Evolutionary conservation across 441 rosid species (phyloP).

Genomic region (Dalechampia spathulata): DNA sequence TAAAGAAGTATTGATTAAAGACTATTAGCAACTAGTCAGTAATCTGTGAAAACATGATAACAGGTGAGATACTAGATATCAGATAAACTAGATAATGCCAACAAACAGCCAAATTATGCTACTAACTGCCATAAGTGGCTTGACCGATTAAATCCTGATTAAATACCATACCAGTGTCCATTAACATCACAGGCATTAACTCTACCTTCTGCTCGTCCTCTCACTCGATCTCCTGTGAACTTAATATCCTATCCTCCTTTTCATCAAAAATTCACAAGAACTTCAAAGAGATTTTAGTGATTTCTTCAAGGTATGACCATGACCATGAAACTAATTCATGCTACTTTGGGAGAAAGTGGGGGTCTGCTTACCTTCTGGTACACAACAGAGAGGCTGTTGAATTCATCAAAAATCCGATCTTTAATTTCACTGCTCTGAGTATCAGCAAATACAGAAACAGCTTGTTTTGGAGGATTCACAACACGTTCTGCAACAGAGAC

Average conservation of each 20-base stretch:
- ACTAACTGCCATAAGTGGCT: too few relatives aligned
- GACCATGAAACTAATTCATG: neutral
- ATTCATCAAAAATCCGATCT: constrained; percentile 96
- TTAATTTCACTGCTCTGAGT: constrained; percentile 95
- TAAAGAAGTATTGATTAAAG: neutral
- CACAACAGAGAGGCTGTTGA: constrained; percentile 87
- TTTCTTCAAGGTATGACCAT: neutral
- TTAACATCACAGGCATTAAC: too few relatives aligned
- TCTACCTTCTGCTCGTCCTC: too few relatives aligned
- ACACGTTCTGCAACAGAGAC: constrained; percentile 74
- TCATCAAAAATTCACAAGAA: neutral
- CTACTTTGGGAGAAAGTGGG: neutral
- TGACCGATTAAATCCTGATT: too few relatives aligned
- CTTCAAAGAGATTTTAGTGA: neutral
- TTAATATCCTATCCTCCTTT: neutral
- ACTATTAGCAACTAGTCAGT: neutral
- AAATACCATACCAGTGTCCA: too few relatives aligned
- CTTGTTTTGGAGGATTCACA: constrained; percentile 97
- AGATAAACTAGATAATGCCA: too few relatives aligned
- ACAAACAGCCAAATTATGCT: too few relatives aligned
- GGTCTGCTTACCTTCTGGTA: constrained; percentile 71
- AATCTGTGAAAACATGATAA: neutral
- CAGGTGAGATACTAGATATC: too few relatives aligned
- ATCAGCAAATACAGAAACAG: constrained; percentile 97
- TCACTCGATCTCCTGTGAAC: too few relatives aligned